Base-by-base conservation (phyloP, 2,329 filamentous ascomycete genomes). In the Mollisia scopiformis region DNA sequence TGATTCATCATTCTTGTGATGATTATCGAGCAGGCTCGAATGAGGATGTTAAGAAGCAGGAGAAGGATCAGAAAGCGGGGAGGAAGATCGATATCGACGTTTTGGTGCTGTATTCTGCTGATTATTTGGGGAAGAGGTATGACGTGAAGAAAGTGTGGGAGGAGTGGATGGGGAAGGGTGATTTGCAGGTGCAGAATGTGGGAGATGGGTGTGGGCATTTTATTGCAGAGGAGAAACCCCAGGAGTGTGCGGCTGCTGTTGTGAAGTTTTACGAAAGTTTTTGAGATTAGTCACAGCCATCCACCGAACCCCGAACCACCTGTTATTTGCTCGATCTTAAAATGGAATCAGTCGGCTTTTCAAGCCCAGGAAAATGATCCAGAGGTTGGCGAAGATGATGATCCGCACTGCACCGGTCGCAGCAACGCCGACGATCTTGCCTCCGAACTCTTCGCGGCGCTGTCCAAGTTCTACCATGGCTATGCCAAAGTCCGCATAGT, bases 21-120 rank as follows among this genome's bases (percentile, higher is more conserved):
- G 81, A 84, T 67, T 84, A 83, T 62, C 71, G 76, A 16, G 76
- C 78, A 4, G 79, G 75, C 1, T 77, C 79, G 1, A 66, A 65
- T 16, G 72, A 74, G 27, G 81, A 84, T 66, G 72, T 75, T 10
- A 68, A 73, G 16, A 71, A 75, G 64, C 79, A 83, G 71, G 73
- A 71, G 47, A 69, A 72, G 25, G 81, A 83, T 67, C 79, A 82
- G 68, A 70, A 72, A 51, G 70, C 66, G 1, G 79, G 78, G 3
- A 72, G 73, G 63, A 82, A 79, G 68, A 71, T 84, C 2, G 68
- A 71, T 25, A 68, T 77, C 23, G 77, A 77, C 19, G 70, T 75
- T 14, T 62, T 83, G 62, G 75, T 81, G 11, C 68, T 82, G 60
- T 83, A 79, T 64, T 78, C 75, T 7, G 69, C 73, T 37, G 72